Percentiles rank a stretch among this genome's conserved stretches.
phyloP scores from a whole-genome alignment of 1,139 yeast species.

The Blastobotrys aristatus region DNA sequence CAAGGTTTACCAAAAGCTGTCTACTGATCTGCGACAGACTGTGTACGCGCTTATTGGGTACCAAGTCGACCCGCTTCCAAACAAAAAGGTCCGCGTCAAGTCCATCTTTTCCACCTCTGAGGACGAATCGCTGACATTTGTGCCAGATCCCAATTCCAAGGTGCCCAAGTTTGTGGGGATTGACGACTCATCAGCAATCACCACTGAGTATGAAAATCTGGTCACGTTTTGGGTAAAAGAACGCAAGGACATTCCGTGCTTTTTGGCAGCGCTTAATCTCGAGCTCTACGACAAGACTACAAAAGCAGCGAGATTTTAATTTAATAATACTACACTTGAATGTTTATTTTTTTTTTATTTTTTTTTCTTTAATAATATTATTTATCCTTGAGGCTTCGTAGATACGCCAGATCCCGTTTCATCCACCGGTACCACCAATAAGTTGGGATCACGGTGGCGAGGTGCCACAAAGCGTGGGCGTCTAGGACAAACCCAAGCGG shows the following conservation, averaged over 20 bases:
- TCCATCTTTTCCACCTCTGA: slow-evolving; percentile 45
- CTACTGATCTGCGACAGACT: slow-evolving; percentile 66
- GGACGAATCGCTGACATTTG: slow-evolving; percentile 36
- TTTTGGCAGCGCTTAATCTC: slow-evolving; percentile 69
- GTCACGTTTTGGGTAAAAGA: slow-evolving; percentile 65
- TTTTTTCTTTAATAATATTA: neutral
- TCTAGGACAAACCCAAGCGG: slow-evolving; percentile 64
- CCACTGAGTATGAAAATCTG: slow-evolving; percentile 50
- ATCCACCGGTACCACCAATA: slow-evolving; percentile 38
- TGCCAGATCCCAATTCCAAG: slow-evolving; percentile 34
- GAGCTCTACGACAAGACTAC: slow-evolving; percentile 48
- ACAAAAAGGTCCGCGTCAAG: slow-evolving; percentile 61
- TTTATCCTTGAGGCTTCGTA: slow-evolving; percentile 10
- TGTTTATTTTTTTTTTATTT: neutral
- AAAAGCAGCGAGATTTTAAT: slow-evolving; percentile 24
- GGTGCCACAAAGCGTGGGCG: slow-evolving; percentile 94
- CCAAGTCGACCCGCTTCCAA: slow-evolving; percentile 63
- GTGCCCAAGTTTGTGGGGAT: slow-evolving; percentile 32
- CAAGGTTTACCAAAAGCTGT: slow-evolving; percentile 62
- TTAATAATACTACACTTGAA: too few relatives aligned
- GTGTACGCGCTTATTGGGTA: slow-evolving; percentile 71
- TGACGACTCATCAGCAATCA: slow-evolving; percentile 35
- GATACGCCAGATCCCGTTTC: slow-evolving; percentile 29
- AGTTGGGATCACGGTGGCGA: slow-evolving; percentile 38
- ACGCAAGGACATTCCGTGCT: slow-evolving; percentile 69